Evolutionary conservation across 495 filamentous ascomycete genomes (phyloP).

Genomic region (Talaromyces wortmannii): DNA sequence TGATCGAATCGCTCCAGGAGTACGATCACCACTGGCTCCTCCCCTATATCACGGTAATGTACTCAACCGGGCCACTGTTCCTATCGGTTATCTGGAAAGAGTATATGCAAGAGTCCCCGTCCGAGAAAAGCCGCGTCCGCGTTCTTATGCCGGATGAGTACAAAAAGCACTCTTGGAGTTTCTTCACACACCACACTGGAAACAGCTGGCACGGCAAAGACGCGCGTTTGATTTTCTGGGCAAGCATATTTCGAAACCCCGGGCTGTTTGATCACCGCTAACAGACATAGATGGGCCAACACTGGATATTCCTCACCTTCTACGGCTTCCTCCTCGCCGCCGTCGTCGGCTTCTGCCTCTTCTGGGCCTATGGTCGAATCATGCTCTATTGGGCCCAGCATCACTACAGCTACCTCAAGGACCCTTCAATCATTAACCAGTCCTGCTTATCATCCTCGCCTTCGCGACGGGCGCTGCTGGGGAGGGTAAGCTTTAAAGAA

Average conservation of each 20-base stretch:
- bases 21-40: slow-evolving; percentile 74
- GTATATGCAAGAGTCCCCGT: slow-evolving; percentile 46
- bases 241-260: slow-evolving; percentile 17
- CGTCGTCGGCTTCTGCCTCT: slow-evolving; percentile 48
- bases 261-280: neutral
- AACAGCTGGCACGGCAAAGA: slow-evolving; percentile 75
- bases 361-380: slow-evolving; percentile 43
- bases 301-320: slow-evolving; percentile 68
- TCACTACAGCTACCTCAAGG: slow-evolving; percentile 15
- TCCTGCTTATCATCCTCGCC: no score
- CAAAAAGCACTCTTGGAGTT: slow-evolving; percentile 63
- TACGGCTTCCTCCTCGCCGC: slow-evolving; percentile 55
- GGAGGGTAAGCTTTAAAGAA: slow-evolving; percentile 8
- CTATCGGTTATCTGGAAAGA: slow-evolving; percentile 79
- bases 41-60: slow-evolving; percentile 88
- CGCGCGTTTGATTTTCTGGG: slow-evolving; percentile 72
- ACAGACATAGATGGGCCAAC: slow-evolving; percentile 49
- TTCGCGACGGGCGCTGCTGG: slow-evolving; percentile 14
- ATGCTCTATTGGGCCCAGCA: slow-evolving; percentile 38
- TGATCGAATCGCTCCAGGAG: slow-evolving; percentile 60
- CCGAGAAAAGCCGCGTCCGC: slow-evolving; percentile 32
- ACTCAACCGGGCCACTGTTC: slow-evolving; percentile 80
- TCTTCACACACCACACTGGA: slow-evolving; percentile 71
- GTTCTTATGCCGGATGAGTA: slow-evolving; percentile 63
- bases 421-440: no score